phyloP scores from a whole-genome alignment of 1,284 basidiomycete species.

The Boletus smithii region DNA sequence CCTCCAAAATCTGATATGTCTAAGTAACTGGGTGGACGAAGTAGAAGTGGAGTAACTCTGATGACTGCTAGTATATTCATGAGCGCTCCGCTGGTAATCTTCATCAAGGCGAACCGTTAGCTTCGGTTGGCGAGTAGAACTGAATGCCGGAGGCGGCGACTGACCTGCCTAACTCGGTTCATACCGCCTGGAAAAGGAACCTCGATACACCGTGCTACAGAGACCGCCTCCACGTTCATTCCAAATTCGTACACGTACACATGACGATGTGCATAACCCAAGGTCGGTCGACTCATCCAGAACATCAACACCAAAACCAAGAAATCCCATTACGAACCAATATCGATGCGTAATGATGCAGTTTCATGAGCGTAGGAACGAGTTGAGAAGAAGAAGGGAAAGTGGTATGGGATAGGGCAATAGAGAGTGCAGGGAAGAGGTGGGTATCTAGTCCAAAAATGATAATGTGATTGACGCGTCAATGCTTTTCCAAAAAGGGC shows the following conservation, averaged over 20 bases:
- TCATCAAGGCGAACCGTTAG: too few species aligned
- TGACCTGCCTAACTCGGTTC: too few species aligned
- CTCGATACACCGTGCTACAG: neutral
- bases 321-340: constrained; percentile 7
- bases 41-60: neutral
- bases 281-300: neutral
- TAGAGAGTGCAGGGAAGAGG: constrained; percentile 1
- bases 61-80: neutral
- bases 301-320: constrained; percentile 3
- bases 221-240: neutral
- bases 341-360: constrained; percentile 6
- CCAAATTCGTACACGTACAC: neutral
- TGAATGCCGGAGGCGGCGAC: too few species aligned
- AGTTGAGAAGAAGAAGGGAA: neutral
- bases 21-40: neutral
- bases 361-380: neutral
- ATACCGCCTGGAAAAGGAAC: too few species aligned
- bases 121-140: neutral
- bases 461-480: constrained; percentile 3
- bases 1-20: neutral
- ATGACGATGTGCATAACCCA: neutral
- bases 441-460: constrained; percentile 24
- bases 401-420: neutral
- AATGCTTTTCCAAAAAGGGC: constrained; percentile 3
- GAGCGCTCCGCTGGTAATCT: neutral